These are phyloP conservation scores for Colletotrichum gloeosporioides DNA, from an alignment of 2,329 filamentous ascomycete genomes.

Conservation along the genomic window DNA sequence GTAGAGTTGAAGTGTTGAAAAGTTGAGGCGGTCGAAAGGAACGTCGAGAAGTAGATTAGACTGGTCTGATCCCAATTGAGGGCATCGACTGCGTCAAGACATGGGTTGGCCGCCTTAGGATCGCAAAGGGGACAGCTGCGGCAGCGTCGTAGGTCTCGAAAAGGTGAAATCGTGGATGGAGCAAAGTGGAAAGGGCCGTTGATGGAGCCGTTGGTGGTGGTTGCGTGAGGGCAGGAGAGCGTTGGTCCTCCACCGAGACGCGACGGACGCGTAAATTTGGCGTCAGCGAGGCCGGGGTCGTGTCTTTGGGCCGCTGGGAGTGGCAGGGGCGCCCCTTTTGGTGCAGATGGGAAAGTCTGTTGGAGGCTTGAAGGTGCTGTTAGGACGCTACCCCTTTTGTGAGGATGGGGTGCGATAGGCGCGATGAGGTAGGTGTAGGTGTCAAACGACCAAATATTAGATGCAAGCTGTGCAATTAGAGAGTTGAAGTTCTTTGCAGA, in stretches of 20 bases:
- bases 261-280: slow-evolving; percentile 38
- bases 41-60: neutral
- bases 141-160: neutral
- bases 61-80: neutral
- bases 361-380: neutral
- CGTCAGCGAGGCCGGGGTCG: slow-evolving; percentile 27
- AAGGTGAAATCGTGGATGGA: neutral
- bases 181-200: neutral
- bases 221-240: neutral
- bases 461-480: too few species aligned
- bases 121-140: neutral
- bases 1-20: neutral
- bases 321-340: neutral
- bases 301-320: neutral
- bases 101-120: neutral
- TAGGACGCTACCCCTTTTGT: neutral
- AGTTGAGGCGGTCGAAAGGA: neutral
- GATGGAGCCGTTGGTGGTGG: neutral
- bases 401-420: accelerated
- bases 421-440: too few species aligned
- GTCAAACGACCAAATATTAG: too few species aligned
- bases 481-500: neutral
- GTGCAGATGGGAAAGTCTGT: neutral
- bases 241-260: slow-evolving; percentile 25
- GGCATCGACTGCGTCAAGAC: neutral